These are phyloP conservation scores for Athelia psychrophila DNA, from an alignment of 1,284 basidiomycete species.

Conservation along the genomic window DNA sequence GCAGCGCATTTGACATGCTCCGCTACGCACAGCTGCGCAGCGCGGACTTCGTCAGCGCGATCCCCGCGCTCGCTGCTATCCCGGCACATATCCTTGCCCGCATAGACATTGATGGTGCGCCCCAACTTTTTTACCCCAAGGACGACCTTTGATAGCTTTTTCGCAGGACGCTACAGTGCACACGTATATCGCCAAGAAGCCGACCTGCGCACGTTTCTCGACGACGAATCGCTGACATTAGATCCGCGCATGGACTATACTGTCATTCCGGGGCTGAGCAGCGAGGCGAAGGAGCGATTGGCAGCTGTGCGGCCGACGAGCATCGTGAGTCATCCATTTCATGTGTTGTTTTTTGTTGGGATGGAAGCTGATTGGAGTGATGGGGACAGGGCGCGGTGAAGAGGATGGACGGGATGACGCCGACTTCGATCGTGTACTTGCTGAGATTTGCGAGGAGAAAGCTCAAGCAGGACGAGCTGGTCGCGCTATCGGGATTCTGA, in stretches of 20 bases:
- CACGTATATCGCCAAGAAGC: conserved; percentile 69
- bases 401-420: conserved; percentile 87
- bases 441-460: conserved; percentile 58
- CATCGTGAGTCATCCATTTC: conserved; percentile 52
- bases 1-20: conserved; percentile 74
- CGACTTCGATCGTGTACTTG: conserved; percentile 61
- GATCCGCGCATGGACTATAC: conserved; percentile 72
- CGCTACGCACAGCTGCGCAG: conserved; percentile 59
- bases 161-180: conserved; percentile 54
- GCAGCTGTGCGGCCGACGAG: conserved; percentile 60
- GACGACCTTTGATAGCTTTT: background rate
- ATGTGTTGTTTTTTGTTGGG: background rate
- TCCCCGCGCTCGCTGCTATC: conserved; percentile 56
- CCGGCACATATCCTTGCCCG: conserved; percentile 55
- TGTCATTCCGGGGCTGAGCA: conserved; percentile 65
- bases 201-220: conserved; percentile 73
- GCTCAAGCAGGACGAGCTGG: background rate
- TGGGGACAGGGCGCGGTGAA: conserved; percentile 70
- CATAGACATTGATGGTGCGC: conserved; percentile 69
- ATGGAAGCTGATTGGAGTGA: background rate
- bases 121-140: background rate
- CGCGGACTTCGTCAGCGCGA: conserved; percentile 37
- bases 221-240: conserved; percentile 73
- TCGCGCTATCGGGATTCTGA: no score
- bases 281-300: conserved; percentile 73